phyloP scores from a whole-genome alignment of 306 rosid genomes.

The Urtica urens region DNA sequence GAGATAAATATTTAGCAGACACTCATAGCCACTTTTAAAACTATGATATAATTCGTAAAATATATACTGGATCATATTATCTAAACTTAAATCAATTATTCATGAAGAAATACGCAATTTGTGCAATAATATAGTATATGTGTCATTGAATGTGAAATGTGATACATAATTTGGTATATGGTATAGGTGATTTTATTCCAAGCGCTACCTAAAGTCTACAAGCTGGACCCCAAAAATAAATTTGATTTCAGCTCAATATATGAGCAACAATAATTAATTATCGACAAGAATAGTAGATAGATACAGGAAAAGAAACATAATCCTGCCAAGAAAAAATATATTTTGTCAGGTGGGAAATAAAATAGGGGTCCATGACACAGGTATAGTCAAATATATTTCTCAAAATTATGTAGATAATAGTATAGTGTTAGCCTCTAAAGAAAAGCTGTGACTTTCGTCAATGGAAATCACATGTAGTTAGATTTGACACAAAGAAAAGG shows the following conservation, averaged over 20 bases:
- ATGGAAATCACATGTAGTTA: conserved; percentile 3
- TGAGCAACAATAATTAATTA: not conserved
- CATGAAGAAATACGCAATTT: too few relatives aligned
- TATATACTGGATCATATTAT: too few relatives aligned
- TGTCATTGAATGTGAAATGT: conserved; percentile 6
- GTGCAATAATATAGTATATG: not conserved
- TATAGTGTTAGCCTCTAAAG: not conserved
- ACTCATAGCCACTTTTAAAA: too few relatives aligned
- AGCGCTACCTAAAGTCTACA: not conserved
- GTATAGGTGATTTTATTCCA: not conserved
- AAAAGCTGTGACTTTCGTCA: conserved; percentile 12
- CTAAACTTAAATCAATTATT: too few relatives aligned
- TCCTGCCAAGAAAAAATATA: not conserved
- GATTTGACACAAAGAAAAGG: conserved; percentile 11
- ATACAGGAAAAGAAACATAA: not conserved
- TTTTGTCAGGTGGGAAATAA: not conserved
- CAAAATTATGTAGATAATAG: not conserved
- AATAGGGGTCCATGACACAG: not conserved
- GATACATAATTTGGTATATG: not conserved
- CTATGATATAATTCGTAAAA: too few relatives aligned
- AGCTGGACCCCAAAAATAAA: not conserved
- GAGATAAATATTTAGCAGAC: too few relatives aligned
- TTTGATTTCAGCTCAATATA: not conserved
- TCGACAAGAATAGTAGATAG: not conserved
- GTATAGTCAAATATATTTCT: not conserved